Evolutionary conservation across 495 filamentous ascomycete genomes (phyloP).

Genomic region (Talaromyces liani): DNA sequence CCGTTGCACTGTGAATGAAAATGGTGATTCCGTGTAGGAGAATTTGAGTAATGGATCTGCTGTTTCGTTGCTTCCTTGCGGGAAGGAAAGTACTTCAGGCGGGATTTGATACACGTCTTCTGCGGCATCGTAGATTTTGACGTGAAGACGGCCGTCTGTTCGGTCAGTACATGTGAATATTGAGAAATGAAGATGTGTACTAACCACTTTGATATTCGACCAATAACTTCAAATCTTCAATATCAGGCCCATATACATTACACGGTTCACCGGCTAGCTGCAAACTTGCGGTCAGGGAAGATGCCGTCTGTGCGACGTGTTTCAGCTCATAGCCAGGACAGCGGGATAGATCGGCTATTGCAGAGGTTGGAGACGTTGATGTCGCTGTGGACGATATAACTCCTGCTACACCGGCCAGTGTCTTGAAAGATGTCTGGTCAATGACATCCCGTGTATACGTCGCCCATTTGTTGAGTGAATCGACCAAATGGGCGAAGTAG

Average conservation of each 20-base stretch:
- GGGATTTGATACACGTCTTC: conserved; percentile 75
- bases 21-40: conserved; percentile 49
- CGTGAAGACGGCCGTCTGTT: conserved; percentile 69
- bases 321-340: conserved; percentile 5
- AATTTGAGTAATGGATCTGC: conserved; percentile 24
- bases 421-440: not conserved
- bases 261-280: conserved; percentile 59
- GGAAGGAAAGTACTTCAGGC: conserved; percentile 59
- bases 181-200: conserved; percentile 11
- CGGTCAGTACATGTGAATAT: not conserved
- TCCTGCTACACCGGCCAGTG: not conserved
- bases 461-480: not conserved
- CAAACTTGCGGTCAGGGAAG: conserved; percentile 49
- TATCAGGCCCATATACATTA: conserved; percentile 65
- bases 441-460: not conserved
- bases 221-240: conserved; percentile 55
- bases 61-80: conserved; percentile 25
- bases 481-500: conserved; percentile 3
- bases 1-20: conserved; percentile 56
- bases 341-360: not conserved
- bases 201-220: conserved; percentile 72
- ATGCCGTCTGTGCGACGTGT: conserved; percentile 24
- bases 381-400: conserved; percentile 4
- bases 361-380: not conserved
- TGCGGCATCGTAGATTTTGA: conserved; percentile 70